Evolutionary conservation across 2,329 filamentous ascomycete genomes (phyloP), one percentile per base, ranked within the genome.

Genomic region (Fusarium sp.): DNA sequence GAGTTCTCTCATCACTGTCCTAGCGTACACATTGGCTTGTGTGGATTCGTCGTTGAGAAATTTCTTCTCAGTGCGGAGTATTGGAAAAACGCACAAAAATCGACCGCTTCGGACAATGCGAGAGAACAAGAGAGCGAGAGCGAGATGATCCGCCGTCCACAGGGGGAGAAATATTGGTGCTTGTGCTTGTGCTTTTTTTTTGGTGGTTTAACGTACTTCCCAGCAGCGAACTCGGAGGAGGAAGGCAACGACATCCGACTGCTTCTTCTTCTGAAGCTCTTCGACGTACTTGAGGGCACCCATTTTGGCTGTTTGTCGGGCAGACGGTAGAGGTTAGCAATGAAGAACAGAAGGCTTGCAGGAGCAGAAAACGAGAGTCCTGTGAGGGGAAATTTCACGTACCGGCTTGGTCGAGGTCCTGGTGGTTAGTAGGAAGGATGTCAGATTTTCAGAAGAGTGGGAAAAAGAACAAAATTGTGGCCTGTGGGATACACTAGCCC

Each of bases 251-350:
- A 99, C 92, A 90, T 99, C 96, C 84, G 93, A 97, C 91, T 99
- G 96, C 94, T 99, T 99, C 93, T 97, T 97, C 94, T 99, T 98
- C 86, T 97, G 94, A 88, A 99, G 92, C 90, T 99, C 96, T 91
- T 99, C 96, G 87, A 99, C 93, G 89, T 97, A 99, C 88, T 99
- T 99, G 85, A 97, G 93, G 88, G 95, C 95, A 92, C 96, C 96
- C 96, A 97, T 97, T 90, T 95, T 88, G 82, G 80, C 85, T 87
- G 75, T 76, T 67, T 68, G 61, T 58, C 56, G 61, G 23, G 62
- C 43, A 45, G 58, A 61, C 50, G 46, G 49, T 31, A 64, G 50
- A 72, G 45, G 70, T 76, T 69, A 78, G 75, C 67, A 23, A 23
- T n/a, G 23, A 47, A 39, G 36, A 40, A 47, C 37, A 40, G 48